These are phyloP conservation scores for Leccinum disarticulatum DNA, from an alignment of 768 basidiomycete species.

Conservation along the genomic window DNA sequence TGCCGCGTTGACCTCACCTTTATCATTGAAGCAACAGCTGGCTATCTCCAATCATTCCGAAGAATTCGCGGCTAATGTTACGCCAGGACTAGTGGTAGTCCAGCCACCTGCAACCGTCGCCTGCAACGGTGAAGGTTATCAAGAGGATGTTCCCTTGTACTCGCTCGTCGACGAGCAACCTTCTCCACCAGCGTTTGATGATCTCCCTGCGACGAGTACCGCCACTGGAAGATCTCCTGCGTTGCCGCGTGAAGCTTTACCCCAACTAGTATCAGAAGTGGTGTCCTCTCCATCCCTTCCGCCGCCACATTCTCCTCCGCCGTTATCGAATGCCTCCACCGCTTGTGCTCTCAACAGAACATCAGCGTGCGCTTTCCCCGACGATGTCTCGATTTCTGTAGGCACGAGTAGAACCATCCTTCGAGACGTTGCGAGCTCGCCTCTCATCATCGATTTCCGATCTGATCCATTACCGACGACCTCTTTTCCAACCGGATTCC, in stretches of 20 bases:
- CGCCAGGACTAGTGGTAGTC: neutral
- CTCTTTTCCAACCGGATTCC: neutral
- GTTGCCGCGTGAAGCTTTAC: neutral
- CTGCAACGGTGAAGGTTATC: neutral
- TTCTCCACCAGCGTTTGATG: conserved; percentile 28
- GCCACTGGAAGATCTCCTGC: neutral
- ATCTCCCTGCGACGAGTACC: neutral
- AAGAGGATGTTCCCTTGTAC: conserved; percentile 24
- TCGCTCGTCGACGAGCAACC: conserved; percentile 24
- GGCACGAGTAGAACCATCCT: neutral
- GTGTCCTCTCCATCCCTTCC: neutral
- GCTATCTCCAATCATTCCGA: neutral
- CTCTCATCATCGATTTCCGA: neutral
- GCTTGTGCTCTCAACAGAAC: neutral
- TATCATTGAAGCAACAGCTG: neutral
- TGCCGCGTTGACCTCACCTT: neutral
- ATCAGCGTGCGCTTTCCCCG: neutral
- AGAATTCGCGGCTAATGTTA: neutral
- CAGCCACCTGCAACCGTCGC: neutral
- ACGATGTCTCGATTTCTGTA: neutral
- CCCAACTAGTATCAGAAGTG: neutral
- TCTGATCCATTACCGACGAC: neutral
- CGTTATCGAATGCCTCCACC: neutral
- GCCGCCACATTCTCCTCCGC: neutral
- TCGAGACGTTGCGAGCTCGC: neutral